A percentile compares a stretch with the other conserved stretches of the same genome.
Conservation (phyloP, 73 alveolate species). For the Paramecium pentaurelia region DNA sequence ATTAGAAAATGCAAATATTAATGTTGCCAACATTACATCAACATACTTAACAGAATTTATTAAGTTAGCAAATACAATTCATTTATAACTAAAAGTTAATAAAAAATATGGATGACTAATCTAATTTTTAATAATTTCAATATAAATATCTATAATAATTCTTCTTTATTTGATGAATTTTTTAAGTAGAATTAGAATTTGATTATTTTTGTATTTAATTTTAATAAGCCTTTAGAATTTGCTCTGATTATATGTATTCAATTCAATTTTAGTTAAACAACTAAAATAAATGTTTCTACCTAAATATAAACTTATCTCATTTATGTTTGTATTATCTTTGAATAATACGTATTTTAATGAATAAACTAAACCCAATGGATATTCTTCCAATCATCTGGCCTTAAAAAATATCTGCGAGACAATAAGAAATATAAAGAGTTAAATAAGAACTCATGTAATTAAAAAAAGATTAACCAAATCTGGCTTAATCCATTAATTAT, state of each 20-base stretch:
- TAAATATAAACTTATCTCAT: background rate
- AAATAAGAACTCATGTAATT: background rate
- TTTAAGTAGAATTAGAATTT: background rate
- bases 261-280: background rate
- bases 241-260: background rate
- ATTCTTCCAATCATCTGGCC: background rate
- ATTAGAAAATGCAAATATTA: background rate
- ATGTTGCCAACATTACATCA: background rate
- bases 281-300: background rate
- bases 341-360: conserved; percentile 11
- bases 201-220: background rate
- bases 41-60: conserved; percentile 1
- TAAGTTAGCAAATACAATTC: background rate
- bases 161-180: background rate
- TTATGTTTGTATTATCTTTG: background rate
- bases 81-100: background rate
- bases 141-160: background rate
- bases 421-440: background rate
- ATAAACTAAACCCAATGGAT: background rate
- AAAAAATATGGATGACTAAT: background rate
- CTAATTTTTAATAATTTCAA: background rate
- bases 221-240: background rate
- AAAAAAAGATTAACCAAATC: background rate
- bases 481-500: background rate
- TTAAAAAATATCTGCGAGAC: background rate